phyloP scores from a whole-genome alignment of 371 early-diverging fungal genomes.

The Mucor lusitanicus region DNA sequence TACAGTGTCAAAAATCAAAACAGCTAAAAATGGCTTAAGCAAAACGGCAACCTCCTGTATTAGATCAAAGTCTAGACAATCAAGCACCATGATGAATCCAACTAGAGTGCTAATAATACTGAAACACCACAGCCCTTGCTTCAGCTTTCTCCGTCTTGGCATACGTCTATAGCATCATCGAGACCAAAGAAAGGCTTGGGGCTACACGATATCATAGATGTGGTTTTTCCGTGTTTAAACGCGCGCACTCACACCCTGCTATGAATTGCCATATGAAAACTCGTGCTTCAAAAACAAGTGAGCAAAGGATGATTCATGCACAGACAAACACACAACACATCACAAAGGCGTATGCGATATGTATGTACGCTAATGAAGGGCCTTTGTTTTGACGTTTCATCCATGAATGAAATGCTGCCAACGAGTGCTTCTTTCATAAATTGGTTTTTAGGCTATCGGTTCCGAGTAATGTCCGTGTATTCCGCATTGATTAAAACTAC shows the following conservation, averaged over 20 bases:
- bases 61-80: neutral
- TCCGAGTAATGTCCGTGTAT: neutral
- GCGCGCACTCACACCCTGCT: too few relatives aligned
- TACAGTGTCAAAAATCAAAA: neutral
- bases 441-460: neutral
- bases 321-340: neutral
- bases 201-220: too few relatives aligned
- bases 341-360: neutral
- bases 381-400: neutral
- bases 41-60: neutral
- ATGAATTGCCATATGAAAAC: neutral
- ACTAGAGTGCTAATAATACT: too few relatives aligned
- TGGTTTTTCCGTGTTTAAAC: too few relatives aligned
- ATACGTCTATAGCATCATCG: neutral
- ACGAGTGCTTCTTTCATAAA: neutral
- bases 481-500: neutral
- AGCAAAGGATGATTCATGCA: neutral
- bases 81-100: too few relatives aligned
- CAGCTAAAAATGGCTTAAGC: neutral
- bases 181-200: neutral
- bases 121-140: too few relatives aligned
- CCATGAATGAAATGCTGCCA: neutral
- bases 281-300: neutral
- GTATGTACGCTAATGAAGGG: neutral
- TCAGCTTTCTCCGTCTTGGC: neutral